phyloP scores from a whole-genome alignment of 768 basidiomycete species.

The Dictyophora rubrovolvata region DNA sequence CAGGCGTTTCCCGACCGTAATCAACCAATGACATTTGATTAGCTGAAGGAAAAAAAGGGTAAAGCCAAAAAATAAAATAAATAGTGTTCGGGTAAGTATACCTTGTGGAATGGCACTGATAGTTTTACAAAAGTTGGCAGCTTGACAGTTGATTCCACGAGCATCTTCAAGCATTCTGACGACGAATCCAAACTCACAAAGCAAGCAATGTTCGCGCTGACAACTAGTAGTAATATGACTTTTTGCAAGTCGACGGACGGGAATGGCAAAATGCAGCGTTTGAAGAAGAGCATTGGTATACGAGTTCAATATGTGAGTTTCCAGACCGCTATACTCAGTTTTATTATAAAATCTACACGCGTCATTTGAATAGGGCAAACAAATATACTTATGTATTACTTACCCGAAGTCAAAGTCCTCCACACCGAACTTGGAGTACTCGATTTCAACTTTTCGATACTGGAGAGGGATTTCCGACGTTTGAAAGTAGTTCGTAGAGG shows the following conservation, averaged over 20 bases:
- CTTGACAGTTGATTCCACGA: constrained; percentile 86
- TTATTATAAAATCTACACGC: constrained; percentile 78
- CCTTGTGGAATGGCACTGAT: constrained; percentile 84
- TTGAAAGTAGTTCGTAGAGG: constrained; percentile 39
- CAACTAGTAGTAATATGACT: constrained; percentile 88
- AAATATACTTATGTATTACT: constrained; percentile 12
- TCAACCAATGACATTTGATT: constrained; percentile 60
- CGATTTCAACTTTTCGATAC: constrained; percentile 92
- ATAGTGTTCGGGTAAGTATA: constrained; percentile 22
- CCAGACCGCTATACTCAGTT: constrained; percentile 82
- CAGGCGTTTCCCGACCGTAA: constrained; percentile 65
- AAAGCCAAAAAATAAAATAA: constrained; percentile 2
- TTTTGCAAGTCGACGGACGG: constrained; percentile 76
- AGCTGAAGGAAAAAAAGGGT: background rate
- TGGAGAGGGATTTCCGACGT: constrained; percentile 60
- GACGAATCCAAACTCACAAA: constrained; percentile 93
- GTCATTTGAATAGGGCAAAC: background rate
- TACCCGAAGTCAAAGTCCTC: constrained; percentile 99
- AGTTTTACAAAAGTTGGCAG: constrained; percentile 94
- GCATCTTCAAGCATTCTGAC: constrained; percentile 96
- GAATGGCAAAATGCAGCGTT: constrained; percentile 73
- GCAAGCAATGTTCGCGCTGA: constrained; percentile 79
- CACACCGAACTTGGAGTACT: constrained; percentile 96
- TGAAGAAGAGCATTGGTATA: constrained; percentile 91
- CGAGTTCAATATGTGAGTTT: constrained; percentile 94